These are phyloP conservation scores for Penicillium taxi DNA, from an alignment of 495 filamentous ascomycete genomes.

Conservation along the genomic window DNA sequence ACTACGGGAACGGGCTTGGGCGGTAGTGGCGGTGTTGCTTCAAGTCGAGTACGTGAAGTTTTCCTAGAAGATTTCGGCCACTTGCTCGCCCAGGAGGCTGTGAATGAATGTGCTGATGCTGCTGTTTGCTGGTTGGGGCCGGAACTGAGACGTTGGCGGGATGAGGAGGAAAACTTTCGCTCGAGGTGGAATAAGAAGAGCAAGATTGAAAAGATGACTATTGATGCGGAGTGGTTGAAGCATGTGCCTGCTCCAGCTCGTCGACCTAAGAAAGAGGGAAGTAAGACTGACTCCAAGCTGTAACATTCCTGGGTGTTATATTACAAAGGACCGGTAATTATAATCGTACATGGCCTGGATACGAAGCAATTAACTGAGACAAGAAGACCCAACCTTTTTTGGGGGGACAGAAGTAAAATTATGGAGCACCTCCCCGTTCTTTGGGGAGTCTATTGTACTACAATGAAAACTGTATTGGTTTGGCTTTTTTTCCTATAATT, in stretches of 20 bases:
- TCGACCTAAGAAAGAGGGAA: slow-evolving; percentile 22
- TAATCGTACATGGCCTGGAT: no score
- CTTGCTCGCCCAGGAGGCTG: slow-evolving; percentile 75
- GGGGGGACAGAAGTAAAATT: no score
- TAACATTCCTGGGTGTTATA: slow-evolving; percentile 12
- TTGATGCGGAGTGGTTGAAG: slow-evolving; percentile 50
- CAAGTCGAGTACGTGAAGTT: slow-evolving; percentile 64
- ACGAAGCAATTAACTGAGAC: no score
- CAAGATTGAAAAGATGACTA: slow-evolving; percentile 47
- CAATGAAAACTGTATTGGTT: no score
- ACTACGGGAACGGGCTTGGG: slow-evolving; percentile 41
- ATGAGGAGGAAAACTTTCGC: slow-evolving; percentile 53
- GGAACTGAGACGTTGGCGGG: slow-evolving; percentile 57
- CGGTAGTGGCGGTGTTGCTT: slow-evolving; percentile 42
- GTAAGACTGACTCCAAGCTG: slow-evolving; percentile 26
- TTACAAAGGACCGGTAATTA: no score
- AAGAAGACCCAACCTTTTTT: no score
- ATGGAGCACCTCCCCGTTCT: no score
- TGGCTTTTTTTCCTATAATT: no score
- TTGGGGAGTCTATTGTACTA: no score
- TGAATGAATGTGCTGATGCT: slow-evolving; percentile 54
- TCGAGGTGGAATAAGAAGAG: slow-evolving; percentile 44
- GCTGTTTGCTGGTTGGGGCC: slow-evolving; percentile 53
- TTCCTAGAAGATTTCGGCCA: slow-evolving; percentile 65
- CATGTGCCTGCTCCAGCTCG: slow-evolving; percentile 39